Percentiles rank a stretch among this genome's conserved stretches.
Evolutionary conservation across 441 rosid species (phyloP).

Genomic region (Dalechampia spathulata): DNA sequence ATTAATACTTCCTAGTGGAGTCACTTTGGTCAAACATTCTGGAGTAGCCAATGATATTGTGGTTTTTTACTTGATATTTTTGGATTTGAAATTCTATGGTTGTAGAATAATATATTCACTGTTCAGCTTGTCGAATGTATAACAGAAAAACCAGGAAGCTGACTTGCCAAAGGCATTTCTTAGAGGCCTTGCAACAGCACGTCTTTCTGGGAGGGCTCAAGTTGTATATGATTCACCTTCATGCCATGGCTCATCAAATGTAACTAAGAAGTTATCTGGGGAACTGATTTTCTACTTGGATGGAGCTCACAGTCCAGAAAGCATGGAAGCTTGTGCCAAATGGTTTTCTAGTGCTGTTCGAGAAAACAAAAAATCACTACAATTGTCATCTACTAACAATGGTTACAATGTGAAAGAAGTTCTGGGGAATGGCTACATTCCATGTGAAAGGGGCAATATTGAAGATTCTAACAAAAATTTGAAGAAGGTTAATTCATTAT

Average conservation of each 20-base stretch:
- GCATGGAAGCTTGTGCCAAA: conserved; percentile 90
- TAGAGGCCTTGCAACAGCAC: conserved; percentile 80
- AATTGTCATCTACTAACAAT: conserved; percentile 17
- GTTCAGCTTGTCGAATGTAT: conserved; percentile 9
- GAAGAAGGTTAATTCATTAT: conserved; percentile 44
- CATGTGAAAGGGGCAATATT: conserved; percentile 15
- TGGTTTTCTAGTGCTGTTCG: conserved; percentile 70
- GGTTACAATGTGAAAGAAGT: conserved; percentile 17
- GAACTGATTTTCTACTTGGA: conserved; percentile 81
- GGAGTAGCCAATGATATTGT: not conserved
- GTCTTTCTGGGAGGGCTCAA: conserved; percentile 76
- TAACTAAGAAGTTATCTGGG: conserved; percentile 33
- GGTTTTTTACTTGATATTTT: not conserved
- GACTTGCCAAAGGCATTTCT: conserved; percentile 50
- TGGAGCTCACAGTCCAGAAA: conserved; percentile 97
- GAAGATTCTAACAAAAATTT: conserved; percentile 32
- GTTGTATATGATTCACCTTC: conserved; percentile 46
- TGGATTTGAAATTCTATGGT: not conserved
- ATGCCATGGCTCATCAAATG: conserved; percentile 24
- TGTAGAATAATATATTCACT: conserved; percentile 9
- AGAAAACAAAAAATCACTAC: conserved; percentile 21
- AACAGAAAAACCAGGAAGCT: conserved; percentile 32
- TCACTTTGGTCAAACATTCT: not conserved
- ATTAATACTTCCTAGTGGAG: not conserved
- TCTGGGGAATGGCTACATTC: conserved; percentile 30